Conservation (phyloP, 257 asterid species). For the Buddleja alternifolia region DNA sequence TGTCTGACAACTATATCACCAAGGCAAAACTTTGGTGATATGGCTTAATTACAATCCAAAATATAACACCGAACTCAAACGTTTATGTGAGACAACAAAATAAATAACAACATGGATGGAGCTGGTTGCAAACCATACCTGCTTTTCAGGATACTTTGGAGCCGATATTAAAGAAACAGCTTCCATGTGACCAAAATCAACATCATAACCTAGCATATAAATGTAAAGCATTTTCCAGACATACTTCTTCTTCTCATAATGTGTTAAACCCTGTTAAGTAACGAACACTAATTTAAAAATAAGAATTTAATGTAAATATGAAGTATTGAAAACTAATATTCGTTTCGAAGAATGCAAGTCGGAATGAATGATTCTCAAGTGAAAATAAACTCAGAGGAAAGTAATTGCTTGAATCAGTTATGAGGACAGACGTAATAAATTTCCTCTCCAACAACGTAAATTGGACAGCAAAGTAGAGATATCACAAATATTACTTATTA, state of each 20-base stretch:
- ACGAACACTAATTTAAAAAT: conserved; percentile 15
- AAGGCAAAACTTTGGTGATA: conserved; percentile 1
- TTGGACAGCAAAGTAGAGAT: conserved; percentile 1
- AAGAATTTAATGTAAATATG: conserved; percentile 19
- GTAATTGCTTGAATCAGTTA: conserved; percentile 9
- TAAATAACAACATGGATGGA: conserved; percentile 12
- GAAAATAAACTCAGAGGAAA: conserved; percentile 16
- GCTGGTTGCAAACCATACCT: conserved; percentile 51
- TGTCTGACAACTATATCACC: background rate
- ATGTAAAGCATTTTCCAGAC: conserved; percentile 99
- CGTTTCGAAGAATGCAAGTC: conserved; percentile 4
- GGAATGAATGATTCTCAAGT: background rate
- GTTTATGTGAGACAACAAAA: background rate
- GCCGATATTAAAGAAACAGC: conserved; percentile 98
- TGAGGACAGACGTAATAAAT: background rate
- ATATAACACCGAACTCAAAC: background rate
- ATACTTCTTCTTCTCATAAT: conserved; percentile 95
- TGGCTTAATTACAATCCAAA: background rate
- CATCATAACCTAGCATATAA: conserved; percentile 97
- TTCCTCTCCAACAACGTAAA: conserved; percentile 10
- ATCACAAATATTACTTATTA: conserved; percentile 13
- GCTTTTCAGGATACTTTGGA: conserved; percentile 99
- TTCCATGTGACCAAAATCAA: conserved; percentile 99
- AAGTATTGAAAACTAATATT: background rate
- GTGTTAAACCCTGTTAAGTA: conserved; percentile 76